Conservation (phyloP, 2,329 filamentous ascomycete species). For the Ramularia endophylla region DNA sequence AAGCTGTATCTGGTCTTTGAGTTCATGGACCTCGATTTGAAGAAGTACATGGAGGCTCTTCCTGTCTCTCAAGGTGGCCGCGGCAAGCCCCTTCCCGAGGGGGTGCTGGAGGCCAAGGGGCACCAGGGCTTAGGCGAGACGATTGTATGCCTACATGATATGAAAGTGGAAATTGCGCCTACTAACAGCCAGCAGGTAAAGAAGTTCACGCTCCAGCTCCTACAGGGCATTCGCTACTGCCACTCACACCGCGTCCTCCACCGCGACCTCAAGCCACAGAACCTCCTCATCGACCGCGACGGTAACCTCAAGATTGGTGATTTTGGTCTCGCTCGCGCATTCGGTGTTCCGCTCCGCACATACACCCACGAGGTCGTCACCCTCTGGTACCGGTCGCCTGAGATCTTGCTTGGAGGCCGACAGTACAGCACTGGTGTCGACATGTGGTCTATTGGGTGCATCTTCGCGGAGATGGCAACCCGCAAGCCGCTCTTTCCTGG, state of each 20-base stretch:
- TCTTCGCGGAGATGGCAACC: conserved; percentile 99
- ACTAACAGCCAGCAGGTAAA: conserved; percentile 50
- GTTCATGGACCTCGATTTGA: conserved; percentile 84
- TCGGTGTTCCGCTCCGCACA: conserved; percentile 95
- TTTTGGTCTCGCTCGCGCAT: conserved; percentile 88
- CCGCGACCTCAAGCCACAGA: conserved; percentile 93
- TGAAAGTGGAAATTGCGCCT: not conserved
- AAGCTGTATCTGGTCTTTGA: conserved; percentile 93
- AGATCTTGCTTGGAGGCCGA: conserved; percentile 85
- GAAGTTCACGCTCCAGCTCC: conserved; percentile 86
- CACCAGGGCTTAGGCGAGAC: conserved; percentile 67
- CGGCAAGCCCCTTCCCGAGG: conserved; percentile 78
- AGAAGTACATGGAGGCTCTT: conserved; percentile 93
- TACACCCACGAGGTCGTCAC: conserved; percentile 98
- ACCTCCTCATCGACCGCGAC: conserved; percentile 89
- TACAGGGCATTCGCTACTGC: conserved; percentile 94
- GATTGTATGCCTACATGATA: conserved; percentile 44
- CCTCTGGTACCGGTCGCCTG: conserved; percentile 93
- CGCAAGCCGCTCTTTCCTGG: conserved; percentile 87
- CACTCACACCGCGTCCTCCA: conserved; percentile 96
- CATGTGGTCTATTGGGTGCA: conserved; percentile 98
- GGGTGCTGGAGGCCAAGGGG: conserved; percentile 52
- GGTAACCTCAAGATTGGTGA: conserved; percentile 88
- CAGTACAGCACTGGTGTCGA: conserved; percentile 99
- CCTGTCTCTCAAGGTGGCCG: conserved; percentile 78